Percentiles rank a stretch among this genome's conserved stretches.
Conservation (phyloP, 1,139 yeast genomes). For the Diutina rugosa region DNA sequence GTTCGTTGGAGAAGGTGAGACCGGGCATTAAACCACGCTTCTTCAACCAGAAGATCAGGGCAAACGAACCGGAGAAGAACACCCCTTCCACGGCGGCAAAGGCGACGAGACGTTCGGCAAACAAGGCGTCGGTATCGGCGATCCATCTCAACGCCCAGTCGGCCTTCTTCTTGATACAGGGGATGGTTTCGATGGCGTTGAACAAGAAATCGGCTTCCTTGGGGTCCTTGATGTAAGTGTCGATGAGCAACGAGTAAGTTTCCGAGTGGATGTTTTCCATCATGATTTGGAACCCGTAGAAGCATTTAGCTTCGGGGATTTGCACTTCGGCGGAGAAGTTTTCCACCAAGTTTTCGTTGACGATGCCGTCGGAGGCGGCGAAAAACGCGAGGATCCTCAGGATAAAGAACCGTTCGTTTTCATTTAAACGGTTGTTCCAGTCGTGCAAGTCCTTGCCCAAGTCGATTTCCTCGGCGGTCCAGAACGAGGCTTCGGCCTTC, state of each 20-base stretch:
- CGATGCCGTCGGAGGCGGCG: slow-evolving; percentile 97
- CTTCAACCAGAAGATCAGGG: slow-evolving; percentile 95
- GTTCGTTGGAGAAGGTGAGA: slow-evolving; percentile 88
- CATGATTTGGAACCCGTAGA: slow-evolving; percentile 98
- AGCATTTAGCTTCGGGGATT: slow-evolving; percentile 95
- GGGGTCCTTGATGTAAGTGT: slow-evolving; percentile 90
- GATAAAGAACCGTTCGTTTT: slow-evolving; percentile 82
- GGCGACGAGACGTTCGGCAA: slow-evolving; percentile 92
- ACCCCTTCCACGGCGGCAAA: slow-evolving; percentile 99
- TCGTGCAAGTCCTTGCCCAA: slow-evolving; percentile 81
- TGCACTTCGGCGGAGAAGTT: slow-evolving; percentile 96
- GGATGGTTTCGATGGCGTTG: slow-evolving; percentile 89
- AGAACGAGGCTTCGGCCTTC: slow-evolving; percentile 97
- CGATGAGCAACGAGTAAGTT: slow-evolving; percentile 88
- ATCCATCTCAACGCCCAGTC: slow-evolving; percentile 99
- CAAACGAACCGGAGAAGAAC: slow-evolving; percentile 95
- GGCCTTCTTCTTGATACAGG: slow-evolving; percentile 91
- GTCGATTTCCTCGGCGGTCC: slow-evolving; percentile 99
- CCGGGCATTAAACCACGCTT: slow-evolving; percentile 99
- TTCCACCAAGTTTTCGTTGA: slow-evolving; percentile 92
- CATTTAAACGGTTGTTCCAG: slow-evolving; percentile 77
- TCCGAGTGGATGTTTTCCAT: slow-evolving; percentile 99
- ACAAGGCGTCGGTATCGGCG: slow-evolving; percentile 70
- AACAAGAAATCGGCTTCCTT: slow-evolving; percentile 79
- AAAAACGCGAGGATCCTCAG: slow-evolving; percentile 94